A percentile compares a stretch with the other conserved stretches of the same genome.
phyloP scores from a whole-genome alignment of 2,329 filamentous ascomycete genomes.

The Fusarium goolgardi region DNA sequence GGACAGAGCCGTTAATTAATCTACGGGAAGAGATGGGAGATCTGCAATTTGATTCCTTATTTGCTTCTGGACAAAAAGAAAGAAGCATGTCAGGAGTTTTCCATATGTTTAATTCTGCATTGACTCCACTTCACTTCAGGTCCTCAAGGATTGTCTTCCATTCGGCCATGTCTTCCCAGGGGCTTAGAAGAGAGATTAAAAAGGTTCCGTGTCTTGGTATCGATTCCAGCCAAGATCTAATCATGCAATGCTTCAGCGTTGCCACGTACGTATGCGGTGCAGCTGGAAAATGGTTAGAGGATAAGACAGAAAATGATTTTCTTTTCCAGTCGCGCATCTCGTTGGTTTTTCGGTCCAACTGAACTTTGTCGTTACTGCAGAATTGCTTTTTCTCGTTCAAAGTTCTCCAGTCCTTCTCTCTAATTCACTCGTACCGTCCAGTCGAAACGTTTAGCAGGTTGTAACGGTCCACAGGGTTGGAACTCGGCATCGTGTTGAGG shows the following conservation, averaged over 20 bases:
- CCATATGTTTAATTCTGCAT: neutral
- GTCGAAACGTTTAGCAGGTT: neutral
- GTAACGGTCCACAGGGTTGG: neutral
- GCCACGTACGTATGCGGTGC: neutral
- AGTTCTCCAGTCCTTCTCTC: accelerated
- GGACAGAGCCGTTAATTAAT: neutral
- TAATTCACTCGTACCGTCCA: neutral
- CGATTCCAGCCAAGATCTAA: no score
- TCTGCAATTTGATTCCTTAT: constrained; percentile 26
- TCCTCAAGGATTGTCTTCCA: constrained; percentile 14
- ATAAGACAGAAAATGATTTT: neutral
- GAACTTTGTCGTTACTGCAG: neutral
- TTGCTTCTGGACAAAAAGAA: neutral
- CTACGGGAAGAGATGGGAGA: neutral
- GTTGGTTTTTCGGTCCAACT: neutral
- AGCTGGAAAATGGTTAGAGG: neutral
- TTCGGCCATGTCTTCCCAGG: neutral
- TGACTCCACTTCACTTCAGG: constrained; percentile 16
- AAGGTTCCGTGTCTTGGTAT: neutral
- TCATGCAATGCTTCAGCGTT: neutral
- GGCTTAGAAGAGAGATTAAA: neutral
- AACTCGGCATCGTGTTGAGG: neutral
- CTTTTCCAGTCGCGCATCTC: neutral
- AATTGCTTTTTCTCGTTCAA: neutral
- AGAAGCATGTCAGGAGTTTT: constrained; percentile 17